Evolutionary conservation across 768 basidiomycete genomes (phyloP), one percentile per base, ranked within the genome.

Genomic region (Tylopilus rubrobrunneus): DNA sequence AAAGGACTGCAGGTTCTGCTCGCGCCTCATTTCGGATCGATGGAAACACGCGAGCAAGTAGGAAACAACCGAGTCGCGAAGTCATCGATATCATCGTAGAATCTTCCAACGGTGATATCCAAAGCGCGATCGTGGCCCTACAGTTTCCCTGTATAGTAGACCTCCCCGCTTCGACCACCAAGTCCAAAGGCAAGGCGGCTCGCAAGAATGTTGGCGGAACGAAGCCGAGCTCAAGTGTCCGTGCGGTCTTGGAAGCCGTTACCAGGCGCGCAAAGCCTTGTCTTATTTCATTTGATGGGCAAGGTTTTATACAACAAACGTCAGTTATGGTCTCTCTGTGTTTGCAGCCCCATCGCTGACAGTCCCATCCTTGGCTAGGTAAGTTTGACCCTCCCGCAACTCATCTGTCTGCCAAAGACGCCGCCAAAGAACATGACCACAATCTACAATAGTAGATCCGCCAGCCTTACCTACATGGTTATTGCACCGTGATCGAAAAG

Each of bases 291-390:
- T 71, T 71, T 98, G 17, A 75, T 99, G 46, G 97, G 97, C 15
- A 96, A 91, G 72, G 81, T 98, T 1, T 68, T 98, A 45, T 98
- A 97, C 67, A 98, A 96, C 69, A 99, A 98, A 71, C 84, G 97
- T 97, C 15, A 15, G 53, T 96, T 17, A 19, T 51, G 2, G 15
- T 33, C 36, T 5, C 29, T 27, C 3, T 21, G 0, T n/a, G n/a
- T n/a, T n/a, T n/a, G n/a, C n/a, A n/a, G n/a, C n/a, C n/a, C n/a
- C n/a, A n/a, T 4, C n/a, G n/a, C 39, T 61, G 23, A 67, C 34
- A 14, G 9, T 19, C 43, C 7, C 8, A n/a, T 8, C 29, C n/a
- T 37, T 29, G 25, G 56, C 11, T 60, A 92, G 90, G 90, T 8
- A 91, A 89, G 65, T 84, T 82, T 2, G 92, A 95, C 60, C 77